Conservation (phyloP, 2,329 filamentous ascomycete genomes). For the Calonectria fujianensis region DNA sequence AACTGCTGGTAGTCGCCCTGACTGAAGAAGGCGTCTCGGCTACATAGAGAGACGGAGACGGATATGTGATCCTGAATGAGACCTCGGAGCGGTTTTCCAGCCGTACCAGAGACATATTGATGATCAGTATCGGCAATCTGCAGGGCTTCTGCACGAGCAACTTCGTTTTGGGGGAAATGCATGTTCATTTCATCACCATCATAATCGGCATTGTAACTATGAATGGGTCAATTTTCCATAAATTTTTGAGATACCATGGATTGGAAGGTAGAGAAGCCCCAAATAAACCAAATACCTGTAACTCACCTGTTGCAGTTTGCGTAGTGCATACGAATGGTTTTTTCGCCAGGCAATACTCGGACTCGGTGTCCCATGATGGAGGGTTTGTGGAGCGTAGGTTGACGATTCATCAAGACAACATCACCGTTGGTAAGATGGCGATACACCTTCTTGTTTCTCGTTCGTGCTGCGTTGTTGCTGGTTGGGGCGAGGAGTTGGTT, state of each 20-base stretch:
- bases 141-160: constrained; percentile 93
- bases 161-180: constrained; percentile 98
- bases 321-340: constrained; percentile 99
- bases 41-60: constrained; percentile 93
- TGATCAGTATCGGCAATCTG: constrained; percentile 97
- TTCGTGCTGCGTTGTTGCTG: constrained; percentile 82
- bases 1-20: constrained; percentile 93
- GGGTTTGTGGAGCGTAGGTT: constrained; percentile 97
- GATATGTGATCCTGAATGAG: constrained; percentile 99
- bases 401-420: constrained; percentile 98
- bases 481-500: constrained; percentile 94
- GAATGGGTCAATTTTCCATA: background rate
- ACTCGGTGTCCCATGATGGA: constrained; percentile 99
- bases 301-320: constrained; percentile 90
- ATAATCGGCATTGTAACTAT: constrained; percentile 96
- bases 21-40: constrained; percentile 92
- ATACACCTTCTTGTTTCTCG: constrained; percentile 95
- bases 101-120: constrained; percentile 95
- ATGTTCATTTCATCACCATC: constrained; percentile 99
- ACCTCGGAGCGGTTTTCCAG: constrained; percentile 94
- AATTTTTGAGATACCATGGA: background rate
- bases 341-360: constrained; percentile 92
- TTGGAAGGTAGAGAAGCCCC: background rate
- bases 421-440: constrained; percentile 97
- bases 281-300: background rate